Percentiles rank a stretch among this genome's conserved stretches.
Conservation (phyloP, 2,329 filamentous ascomycete genomes). For the Fusarium sp. region DNA sequence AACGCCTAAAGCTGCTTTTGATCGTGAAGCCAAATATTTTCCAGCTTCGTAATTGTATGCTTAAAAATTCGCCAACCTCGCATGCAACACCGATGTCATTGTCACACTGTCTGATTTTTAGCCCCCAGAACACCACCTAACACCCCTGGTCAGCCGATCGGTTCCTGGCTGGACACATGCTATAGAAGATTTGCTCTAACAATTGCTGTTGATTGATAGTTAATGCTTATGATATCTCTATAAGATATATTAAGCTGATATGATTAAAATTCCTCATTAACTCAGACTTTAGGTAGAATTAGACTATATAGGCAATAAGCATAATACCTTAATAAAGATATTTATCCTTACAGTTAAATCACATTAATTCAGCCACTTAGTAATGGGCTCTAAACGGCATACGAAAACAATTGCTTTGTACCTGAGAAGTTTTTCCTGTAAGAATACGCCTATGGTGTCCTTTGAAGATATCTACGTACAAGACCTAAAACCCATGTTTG, state of each 20-base stretch:
- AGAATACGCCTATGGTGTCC: background rate
- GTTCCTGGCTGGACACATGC: slow-evolving; percentile 33
- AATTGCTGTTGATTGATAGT: too few species aligned
- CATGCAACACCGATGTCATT: slow-evolving; percentile 15
- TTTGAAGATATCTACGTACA: background rate
- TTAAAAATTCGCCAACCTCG: background rate
- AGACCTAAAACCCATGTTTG: background rate
- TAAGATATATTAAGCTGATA: too few species aligned
- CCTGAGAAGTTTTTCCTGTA: background rate
- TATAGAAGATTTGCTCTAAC: slow-evolving; percentile 6
- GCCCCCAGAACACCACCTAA: background rate
- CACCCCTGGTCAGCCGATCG: slow-evolving; percentile 19
- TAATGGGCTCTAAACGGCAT: too few species aligned
- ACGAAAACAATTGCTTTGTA: background rate
- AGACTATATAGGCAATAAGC: too few species aligned
- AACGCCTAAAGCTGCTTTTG: background rate
- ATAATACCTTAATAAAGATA: too few species aligned
- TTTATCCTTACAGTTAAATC: too few species aligned
- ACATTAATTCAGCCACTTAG: too few species aligned
- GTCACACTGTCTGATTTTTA: slow-evolving; percentile 12
- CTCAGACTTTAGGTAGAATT: too few species aligned
- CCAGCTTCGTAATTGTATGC: background rate
- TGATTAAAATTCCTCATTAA: too few species aligned
- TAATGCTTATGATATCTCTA: too few species aligned
- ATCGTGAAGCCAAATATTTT: background rate